These are phyloP conservation scores for Lasiodiplodia theobromae DNA, from an alignment of 2,329 filamentous ascomycete genomes.

Conservation along the genomic window DNA sequence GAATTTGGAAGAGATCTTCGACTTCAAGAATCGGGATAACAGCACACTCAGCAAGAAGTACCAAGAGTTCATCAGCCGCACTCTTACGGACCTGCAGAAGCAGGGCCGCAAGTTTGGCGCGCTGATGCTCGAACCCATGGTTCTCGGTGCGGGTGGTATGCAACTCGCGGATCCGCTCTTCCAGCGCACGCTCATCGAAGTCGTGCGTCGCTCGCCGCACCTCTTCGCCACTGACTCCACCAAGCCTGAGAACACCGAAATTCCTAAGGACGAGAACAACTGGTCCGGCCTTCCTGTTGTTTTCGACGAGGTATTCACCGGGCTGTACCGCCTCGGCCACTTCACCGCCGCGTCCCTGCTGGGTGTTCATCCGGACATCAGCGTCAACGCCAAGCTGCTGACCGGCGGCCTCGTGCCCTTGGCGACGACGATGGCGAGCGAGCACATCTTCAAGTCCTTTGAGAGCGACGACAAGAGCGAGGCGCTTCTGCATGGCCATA, in stretches of 20 bases:
- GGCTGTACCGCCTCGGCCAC: conserved; percentile 80
- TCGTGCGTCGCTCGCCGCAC: conserved; percentile 66
- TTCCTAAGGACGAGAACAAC: conserved; percentile 32
- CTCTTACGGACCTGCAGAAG: conserved; percentile 43
- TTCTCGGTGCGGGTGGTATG: conserved; percentile 87
- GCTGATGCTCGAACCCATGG: conserved; percentile 79
- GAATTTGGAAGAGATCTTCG: conserved; percentile 44
- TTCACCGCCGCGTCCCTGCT: conserved; percentile 76
- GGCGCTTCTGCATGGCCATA: conserved; percentile 82
- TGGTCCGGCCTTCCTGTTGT: conserved; percentile 82
- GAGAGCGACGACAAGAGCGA: conserved; percentile 76
- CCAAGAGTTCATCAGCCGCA: conserved; percentile 11
- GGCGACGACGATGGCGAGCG: conserved; percentile 76
- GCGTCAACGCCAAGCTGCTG: conserved; percentile 82
- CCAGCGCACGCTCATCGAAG: conserved; percentile 72
- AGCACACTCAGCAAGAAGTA: conserved; percentile 37
- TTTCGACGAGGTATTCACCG: conserved; percentile 89
- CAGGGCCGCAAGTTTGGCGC: conserved; percentile 75
- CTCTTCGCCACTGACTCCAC: conserved; percentile 56
- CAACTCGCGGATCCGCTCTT: conserved; percentile 82
- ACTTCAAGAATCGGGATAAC: conserved; percentile 52
- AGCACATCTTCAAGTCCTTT: conserved; percentile 76
- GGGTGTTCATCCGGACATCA: conserved; percentile 72
- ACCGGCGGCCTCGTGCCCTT: conserved; percentile 82
- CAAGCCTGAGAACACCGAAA: conserved; percentile 1